Percentiles rank a stretch among this genome's conserved stretches.
Conservation (phyloP, 2,329 filamentous ascomycete genomes). For the Colletotrichum tropicicola region DNA sequence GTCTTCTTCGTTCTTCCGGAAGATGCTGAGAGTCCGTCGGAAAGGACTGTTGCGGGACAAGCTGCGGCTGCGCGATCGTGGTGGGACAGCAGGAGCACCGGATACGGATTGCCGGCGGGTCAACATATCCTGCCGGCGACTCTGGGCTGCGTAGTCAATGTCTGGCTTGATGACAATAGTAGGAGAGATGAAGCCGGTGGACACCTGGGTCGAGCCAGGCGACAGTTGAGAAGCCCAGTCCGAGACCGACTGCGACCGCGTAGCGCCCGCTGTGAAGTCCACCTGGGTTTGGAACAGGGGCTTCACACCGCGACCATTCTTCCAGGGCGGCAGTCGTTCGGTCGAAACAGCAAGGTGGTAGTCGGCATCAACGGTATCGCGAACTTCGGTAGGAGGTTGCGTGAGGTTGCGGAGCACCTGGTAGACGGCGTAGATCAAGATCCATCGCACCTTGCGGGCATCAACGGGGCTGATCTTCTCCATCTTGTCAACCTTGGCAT, state of each 20-base stretch:
- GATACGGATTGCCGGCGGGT: constrained; percentile 15
- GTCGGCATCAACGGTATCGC: constrained; percentile 60
- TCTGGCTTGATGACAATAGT: constrained; percentile 60
- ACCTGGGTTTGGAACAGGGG: constrained; percentile 40
- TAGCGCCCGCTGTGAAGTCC: constrained; percentile 31
- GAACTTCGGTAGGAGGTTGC: constrained; percentile 68
- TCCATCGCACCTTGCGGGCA: constrained; percentile 81
- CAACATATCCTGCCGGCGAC: constrained; percentile 40
- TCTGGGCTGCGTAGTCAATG: constrained; percentile 62
- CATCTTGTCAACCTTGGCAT: constrained; percentile 61
- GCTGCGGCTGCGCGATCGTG: constrained; percentile 37
- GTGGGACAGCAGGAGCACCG: constrained; percentile 19
- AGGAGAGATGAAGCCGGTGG: neutral
- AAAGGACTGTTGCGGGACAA: constrained; percentile 36
- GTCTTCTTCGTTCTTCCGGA: constrained; percentile 33
- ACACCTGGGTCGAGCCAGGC: neutral
- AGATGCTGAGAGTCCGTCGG: constrained; percentile 44
- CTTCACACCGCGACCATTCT: constrained; percentile 39
- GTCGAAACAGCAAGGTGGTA: constrained; percentile 64
- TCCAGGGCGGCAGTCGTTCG: constrained; percentile 56
- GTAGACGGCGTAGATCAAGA: constrained; percentile 76
- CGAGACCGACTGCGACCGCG: constrained; percentile 28
- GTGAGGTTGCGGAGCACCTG: constrained; percentile 77
- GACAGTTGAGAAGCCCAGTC: constrained; percentile 5
- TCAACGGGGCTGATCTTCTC: constrained; percentile 70